Conservation (phyloP, 192 early-diverging fungal genomes). For the Umbelopsis sp. region DNA sequence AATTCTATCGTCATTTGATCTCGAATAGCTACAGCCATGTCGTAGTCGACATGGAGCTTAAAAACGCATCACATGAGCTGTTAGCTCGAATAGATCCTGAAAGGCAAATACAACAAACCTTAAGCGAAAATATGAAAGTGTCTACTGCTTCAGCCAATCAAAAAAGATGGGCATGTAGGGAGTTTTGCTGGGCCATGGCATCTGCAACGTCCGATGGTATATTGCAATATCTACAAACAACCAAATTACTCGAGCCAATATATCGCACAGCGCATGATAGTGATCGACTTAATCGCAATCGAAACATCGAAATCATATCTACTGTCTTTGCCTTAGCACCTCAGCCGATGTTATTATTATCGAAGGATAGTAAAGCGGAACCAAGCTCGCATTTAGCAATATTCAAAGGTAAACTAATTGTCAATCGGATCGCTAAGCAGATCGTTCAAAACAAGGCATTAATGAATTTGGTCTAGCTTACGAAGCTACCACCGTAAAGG, state of each 20-base stretch:
- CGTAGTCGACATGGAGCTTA: constrained; percentile 26
- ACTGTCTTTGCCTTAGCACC: constrained; percentile 42
- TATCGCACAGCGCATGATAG: constrained; percentile 30
- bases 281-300: constrained; percentile 40
- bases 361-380: not conserved
- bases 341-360: constrained; percentile 39
- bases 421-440: too few relatives aligned
- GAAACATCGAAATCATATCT: constrained; percentile 50
- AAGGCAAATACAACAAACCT: constrained; percentile 30
- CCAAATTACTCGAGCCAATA: constrained; percentile 38
- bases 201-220: constrained; percentile 33
- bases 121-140: not conserved
- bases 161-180: constrained; percentile 45
- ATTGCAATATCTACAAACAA: constrained; percentile 42
- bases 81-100: constrained; percentile 41
- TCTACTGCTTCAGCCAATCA: constrained; percentile 31
- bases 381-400: too few relatives aligned
- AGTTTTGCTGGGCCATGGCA: constrained; percentile 50
- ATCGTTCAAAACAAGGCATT: too few relatives aligned
- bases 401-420: too few relatives aligned
- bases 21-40: constrained; percentile 33
- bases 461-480: too few relatives aligned
- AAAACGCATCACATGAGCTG: constrained; percentile 35
- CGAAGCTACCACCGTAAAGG: too few relatives aligned
- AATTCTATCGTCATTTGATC: constrained; percentile 45